Evolutionary conservation across 2,329 filamentous ascomycete genomes (phyloP), one percentile per base, ranked within the genome.

Genomic region (Hysterium pulicare): DNA sequence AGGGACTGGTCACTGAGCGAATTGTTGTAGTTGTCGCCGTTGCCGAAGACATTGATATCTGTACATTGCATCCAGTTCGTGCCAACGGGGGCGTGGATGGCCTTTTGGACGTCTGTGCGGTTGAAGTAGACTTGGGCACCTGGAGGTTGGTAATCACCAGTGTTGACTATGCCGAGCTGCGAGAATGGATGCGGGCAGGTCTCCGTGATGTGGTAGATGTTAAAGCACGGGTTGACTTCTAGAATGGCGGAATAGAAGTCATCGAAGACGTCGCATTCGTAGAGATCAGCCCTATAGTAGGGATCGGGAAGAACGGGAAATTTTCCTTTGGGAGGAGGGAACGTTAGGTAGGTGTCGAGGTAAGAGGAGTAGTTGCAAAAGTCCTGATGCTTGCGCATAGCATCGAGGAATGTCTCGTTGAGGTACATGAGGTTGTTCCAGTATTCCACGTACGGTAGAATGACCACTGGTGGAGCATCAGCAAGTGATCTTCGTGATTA

Each of bases 171-270:
- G 33, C 64, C 63, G 15, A 67, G 58, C 32, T 61, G 59, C 2
- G 57, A 59, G 45, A 55, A 70, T 1, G 60, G 66, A 40, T 64
- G 60, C 0, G 74, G 73, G 53, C 74, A 78, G 13, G 66, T 68
- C 17, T 69, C 64, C 1, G 59, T 66, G 44, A 74, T 71, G 51
- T 73, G 66, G 51, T 76, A 75, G 38, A 72, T 66, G 55, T 76
- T 73, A 63, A 75, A 76, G 59, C 73, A 76, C 1, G 73, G 72
- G 47, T 76, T 76, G 15, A 68, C 58, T 32, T 67, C 66, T 1
- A 71, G 50, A 4, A 66, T 61, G 3, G 69, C 71, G 9, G 53
- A 35, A 49, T 65, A 67, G 24, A 68, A 60, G 37, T 61, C 61
- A 43, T 69, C 65, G 42, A 68, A 71, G 33, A 68, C 51, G 46